Conservation (phyloP, 352 stramenopile genomes). For the Phytopythium kandeliae region DNA sequence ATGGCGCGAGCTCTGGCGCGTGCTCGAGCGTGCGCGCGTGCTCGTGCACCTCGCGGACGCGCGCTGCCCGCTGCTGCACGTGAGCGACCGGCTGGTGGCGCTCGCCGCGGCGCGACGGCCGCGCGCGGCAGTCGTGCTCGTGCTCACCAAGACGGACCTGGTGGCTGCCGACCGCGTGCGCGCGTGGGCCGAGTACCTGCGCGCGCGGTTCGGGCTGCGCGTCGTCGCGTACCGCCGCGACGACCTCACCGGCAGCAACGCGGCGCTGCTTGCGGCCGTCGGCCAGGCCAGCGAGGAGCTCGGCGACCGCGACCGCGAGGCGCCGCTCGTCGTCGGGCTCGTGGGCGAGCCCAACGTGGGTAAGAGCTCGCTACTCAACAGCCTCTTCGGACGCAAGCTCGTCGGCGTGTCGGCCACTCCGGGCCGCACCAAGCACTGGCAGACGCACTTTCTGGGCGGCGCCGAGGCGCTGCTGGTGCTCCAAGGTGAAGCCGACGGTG, state of each 20-base stretch:
- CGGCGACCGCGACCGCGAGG: conserved; percentile 17
- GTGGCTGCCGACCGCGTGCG: conserved; percentile 79
- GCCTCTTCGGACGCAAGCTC: conserved; percentile 68
- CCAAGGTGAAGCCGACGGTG: conserved; percentile 3
- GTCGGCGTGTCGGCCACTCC: conserved; percentile 76
- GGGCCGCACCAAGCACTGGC: conserved; percentile 77
- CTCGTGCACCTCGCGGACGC: conserved; percentile 73
- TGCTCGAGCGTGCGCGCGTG: conserved; percentile 69
- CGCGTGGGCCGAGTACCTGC: conserved; percentile 92
- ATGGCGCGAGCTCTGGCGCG: conserved; percentile 78
- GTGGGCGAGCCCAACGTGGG: conserved; percentile 97
- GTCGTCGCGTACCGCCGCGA: conserved; percentile 73
- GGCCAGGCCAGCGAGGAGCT: conserved; percentile 25
- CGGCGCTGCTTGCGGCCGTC: conserved; percentile 31
- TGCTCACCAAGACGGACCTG: conserved; percentile 99
- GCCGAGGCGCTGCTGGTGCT: conserved; percentile 40
- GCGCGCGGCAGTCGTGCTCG: conserved; percentile 92
- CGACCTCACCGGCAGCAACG: conserved; percentile 45
- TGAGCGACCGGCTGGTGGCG: conserved; percentile 61
- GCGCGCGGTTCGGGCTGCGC: conserved; percentile 76
- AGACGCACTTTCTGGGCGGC: conserved; percentile 72
- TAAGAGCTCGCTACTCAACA: conserved; percentile 95
- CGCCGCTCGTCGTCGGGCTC: conserved; percentile 91
- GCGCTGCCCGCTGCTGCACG: conserved; percentile 63
- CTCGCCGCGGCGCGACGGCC: conserved; percentile 34